phyloP scores from a whole-genome alignment of 306 rosid genomes.

The barrel medic (Medicago truncatula) region DNA sequence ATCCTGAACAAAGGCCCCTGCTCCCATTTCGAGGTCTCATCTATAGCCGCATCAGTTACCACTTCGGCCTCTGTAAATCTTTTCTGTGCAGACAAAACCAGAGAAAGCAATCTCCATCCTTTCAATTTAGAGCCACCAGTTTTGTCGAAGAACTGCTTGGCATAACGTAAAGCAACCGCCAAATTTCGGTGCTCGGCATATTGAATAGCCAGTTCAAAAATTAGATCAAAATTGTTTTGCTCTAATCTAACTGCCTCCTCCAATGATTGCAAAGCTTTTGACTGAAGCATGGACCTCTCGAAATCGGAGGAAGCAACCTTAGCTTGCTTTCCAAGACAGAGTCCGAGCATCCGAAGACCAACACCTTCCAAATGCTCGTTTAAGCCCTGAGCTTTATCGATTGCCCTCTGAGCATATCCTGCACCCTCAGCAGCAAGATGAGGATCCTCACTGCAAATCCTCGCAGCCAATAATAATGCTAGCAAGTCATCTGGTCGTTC shows the following conservation, averaged over 20 bases:
- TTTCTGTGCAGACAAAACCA: slow-evolving; percentile 88
- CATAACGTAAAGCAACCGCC: slow-evolving; percentile 69
- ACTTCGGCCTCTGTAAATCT: slow-evolving; percentile 83
- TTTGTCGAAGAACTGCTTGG: slow-evolving; percentile 78
- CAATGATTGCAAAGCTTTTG: slow-evolving; percentile 41
- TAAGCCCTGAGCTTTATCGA: slow-evolving; percentile 54
- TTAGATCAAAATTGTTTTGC: slow-evolving; percentile 64
- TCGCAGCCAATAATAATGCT: slow-evolving; percentile 80
- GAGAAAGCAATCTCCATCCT: slow-evolving; percentile 95
- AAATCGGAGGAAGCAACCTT: slow-evolving; percentile 58
- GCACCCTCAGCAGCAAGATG: slow-evolving; percentile 82
- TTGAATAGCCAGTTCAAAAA: slow-evolving; percentile 78
- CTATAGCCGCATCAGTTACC: slow-evolving; percentile 91
- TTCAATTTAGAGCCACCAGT: slow-evolving; percentile 85
- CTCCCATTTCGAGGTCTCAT: slow-evolving; percentile 93
- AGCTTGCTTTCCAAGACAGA: slow-evolving; percentile 83
- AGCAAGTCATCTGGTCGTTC: slow-evolving; percentile 80
- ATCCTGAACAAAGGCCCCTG: slow-evolving; percentile 87
- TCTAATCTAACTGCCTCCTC: slow-evolving; percentile 42
- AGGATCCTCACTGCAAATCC: slow-evolving; percentile 82
- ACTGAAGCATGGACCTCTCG: slow-evolving; percentile 46
- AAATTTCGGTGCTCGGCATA: slow-evolving; percentile 83
- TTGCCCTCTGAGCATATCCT: slow-evolving; percentile 71
- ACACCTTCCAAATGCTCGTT: slow-evolving; percentile 78
- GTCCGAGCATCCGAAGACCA: slow-evolving; percentile 77